These are phyloP conservation scores for Rhizophora apiculata DNA, from an alignment of 345 rosid species.

Conservation along the genomic window DNA sequence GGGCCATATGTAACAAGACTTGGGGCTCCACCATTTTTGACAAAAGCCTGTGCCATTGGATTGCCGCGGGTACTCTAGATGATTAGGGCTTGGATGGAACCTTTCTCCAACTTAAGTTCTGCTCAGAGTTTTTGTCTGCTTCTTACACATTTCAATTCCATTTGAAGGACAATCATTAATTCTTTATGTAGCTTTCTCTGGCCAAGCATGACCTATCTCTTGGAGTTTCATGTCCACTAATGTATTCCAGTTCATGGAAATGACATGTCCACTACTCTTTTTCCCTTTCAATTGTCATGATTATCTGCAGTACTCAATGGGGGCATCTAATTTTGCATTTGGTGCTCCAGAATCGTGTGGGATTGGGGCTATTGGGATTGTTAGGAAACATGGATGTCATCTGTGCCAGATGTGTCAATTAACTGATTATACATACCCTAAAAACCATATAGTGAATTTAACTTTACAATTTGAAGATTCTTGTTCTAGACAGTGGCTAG, in stretches of 20 bases:
- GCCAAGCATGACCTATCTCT: background rate
- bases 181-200: background rate
- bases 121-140: slow-evolving; percentile 7
- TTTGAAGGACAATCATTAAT: slow-evolving; percentile 18
- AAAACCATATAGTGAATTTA: too few species aligned
- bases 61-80: background rate
- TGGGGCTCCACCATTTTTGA: slow-evolving; percentile 34
- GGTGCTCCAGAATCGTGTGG: background rate
- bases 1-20: slow-evolving; percentile 11
- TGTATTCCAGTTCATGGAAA: slow-evolving; percentile 16
- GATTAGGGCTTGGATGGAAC: background rate
- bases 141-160: slow-evolving; percentile 4
- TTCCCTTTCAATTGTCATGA: background rate
- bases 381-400: background rate
- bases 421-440: background rate
- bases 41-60: slow-evolving; percentile 15
- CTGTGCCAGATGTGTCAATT: background rate
- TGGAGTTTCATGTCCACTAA: background rate
- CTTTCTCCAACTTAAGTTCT: background rate
- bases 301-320: background rate
- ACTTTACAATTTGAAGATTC: too few species aligned
- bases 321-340: background rate
- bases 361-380: background rate
- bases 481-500: background rate
- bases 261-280: slow-evolving; percentile 14